Evolutionary conservation across 2,329 filamentous ascomycete genomes (phyloP).

Genomic region (Raffaelea ambrosiae): DNA sequence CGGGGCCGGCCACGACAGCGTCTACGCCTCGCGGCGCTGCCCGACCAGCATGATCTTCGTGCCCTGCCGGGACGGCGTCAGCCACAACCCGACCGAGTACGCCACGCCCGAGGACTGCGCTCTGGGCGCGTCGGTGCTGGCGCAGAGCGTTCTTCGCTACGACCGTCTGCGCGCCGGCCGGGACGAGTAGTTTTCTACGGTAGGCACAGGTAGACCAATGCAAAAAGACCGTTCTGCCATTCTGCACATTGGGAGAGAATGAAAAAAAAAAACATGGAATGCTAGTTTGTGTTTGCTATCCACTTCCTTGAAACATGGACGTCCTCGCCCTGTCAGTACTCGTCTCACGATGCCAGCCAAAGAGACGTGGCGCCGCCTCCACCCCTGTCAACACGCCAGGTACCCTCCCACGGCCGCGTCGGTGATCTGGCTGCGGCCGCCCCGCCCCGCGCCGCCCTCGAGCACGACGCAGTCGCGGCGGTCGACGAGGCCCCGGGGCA

Average conservation of each 20-base stretch:
- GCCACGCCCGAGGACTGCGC: constrained; percentile 51
- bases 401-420: neutral
- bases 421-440: neutral
- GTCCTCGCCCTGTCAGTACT: no score
- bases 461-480: neutral
- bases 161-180: constrained; percentile 10
- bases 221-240: no score
- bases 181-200: neutral
- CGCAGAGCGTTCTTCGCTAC: constrained; percentile 22
- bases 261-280: no score
- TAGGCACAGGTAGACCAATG: no score
- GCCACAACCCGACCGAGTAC: constrained; percentile 56
- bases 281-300: no score
- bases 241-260: no score
- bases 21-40: constrained; percentile 49
- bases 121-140: constrained; percentile 41
- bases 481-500: neutral
- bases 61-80: constrained; percentile 53
- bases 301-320: no score
- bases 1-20: constrained; percentile 39
- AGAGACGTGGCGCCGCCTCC: no score
- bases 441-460: neutral
- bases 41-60: constrained; percentile 62
- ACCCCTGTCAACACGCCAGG: no score
- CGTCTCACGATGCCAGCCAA: no score